Conservation (phyloP, 1,284 basidiomycete species). For the Tylopilus sp. region DNA sequence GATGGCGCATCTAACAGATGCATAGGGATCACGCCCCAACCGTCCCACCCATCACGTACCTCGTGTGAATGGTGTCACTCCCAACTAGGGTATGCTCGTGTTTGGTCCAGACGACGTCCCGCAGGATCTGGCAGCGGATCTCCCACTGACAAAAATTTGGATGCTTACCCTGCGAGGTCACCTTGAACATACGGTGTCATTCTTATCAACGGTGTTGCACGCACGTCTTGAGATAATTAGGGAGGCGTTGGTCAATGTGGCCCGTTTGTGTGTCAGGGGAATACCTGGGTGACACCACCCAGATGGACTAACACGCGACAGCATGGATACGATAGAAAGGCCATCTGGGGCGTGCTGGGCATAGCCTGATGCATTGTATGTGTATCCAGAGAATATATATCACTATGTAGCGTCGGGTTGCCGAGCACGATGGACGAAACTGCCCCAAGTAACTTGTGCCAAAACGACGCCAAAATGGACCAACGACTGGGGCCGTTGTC, state of each 20-base stretch:
- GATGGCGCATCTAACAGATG: conserved; percentile 82
- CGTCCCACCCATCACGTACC: conserved; percentile 59
- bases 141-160: conserved; percentile 58
- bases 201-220: conserved; percentile 69
- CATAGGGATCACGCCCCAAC: conserved; percentile 85
- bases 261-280: conserved; percentile 26
- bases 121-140: conserved; percentile 1
- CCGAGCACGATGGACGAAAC: too few species aligned
- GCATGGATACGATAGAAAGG: conserved; percentile 63
- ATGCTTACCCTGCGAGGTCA: conserved; percentile 84
- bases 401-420: too few species aligned
- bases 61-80: conserved; percentile 67
- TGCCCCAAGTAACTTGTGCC: too few species aligned
- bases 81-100: conserved; percentile 80
- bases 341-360: conserved; percentile 72
- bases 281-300: conserved; percentile 28
- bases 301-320: conserved; percentile 66
- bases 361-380: conserved; percentile 15
- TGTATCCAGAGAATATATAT: too few species aligned
- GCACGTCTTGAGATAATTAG: conserved; percentile 64
- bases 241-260: conserved; percentile 53
- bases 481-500: too few species aligned
- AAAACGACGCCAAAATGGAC: too few species aligned
- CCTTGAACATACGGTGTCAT: conserved; percentile 78
- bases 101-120: conserved; percentile 42